Evolutionary conservation across 805 yeast genomes (phyloP), one percentile per base, ranked within the genome.

Genomic region (Starmerella apicola): DNA sequence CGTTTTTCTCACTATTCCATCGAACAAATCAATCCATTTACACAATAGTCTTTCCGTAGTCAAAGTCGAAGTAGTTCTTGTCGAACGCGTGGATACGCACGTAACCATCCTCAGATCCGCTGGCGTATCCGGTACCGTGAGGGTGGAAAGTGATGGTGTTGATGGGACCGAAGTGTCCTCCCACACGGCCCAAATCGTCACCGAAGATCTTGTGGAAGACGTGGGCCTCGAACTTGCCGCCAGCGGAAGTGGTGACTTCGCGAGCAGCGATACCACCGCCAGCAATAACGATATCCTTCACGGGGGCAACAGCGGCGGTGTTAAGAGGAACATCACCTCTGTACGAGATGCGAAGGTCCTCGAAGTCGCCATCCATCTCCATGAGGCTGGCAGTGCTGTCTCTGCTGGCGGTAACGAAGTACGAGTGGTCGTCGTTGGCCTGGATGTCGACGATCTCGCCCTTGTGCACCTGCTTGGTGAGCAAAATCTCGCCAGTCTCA

Each of bases 181-280:
- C 83, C 37, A 91, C 88, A 65, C 95, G 79, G 51, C 97, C 98
- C 50, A 91, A 78, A 63, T 88, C 97, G 59, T 88, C 97, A 62
- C 79, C 80, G 62, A 86, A 91, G 37, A 91, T 74, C 66, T 88
- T 91, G 66, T 91, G 97, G 65, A 78, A 84, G 61, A 91, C 82
- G 66, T 95, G 76, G 27, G 96, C 91, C 68, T 91, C 97, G 62
- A 91, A 91, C 59, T 83, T 83, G 67, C 98, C 98, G 63, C 88
- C 94, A 32, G 91, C 74, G 21, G 97, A 85, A n/a, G 97, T 91
- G 32, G 99, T 91, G 58, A 91, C 99, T 61, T 86, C 94, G 63
- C 85, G 77, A 30, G 98, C 97, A 55, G 85, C 97, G 69, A 91
- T 97, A 76, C 99, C 99, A 67, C 99, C 99, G 39, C 97, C 98